Conservation (phyloP, 1,284 basidiomycete species). For the Blastosporella zonata region DNA sequence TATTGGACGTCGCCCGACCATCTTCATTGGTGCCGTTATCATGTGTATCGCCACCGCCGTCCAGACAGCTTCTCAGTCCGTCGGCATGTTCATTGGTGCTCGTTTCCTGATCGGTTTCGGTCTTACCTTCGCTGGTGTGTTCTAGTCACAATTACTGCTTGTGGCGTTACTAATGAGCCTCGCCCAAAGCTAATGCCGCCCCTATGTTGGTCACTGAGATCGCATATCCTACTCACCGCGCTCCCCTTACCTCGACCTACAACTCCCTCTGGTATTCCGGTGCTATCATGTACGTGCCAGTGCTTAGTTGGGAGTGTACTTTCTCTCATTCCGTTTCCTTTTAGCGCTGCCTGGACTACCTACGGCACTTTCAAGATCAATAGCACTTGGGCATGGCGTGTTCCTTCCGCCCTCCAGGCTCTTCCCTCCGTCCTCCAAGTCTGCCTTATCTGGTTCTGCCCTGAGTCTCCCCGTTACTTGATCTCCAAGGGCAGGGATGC, state of each 20-base stretch:
- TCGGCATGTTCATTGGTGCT: constrained; percentile 81
- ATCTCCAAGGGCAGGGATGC: constrained; percentile 61
- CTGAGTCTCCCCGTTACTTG: constrained; percentile 73
- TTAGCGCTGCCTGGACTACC: constrained; percentile 70
- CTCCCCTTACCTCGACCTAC: constrained; percentile 67
- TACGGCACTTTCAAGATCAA: constrained; percentile 69
- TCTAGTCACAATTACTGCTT: background rate
- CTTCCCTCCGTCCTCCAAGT: constrained; percentile 63
- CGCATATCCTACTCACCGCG: constrained; percentile 75
- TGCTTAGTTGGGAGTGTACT: background rate
- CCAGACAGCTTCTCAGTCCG: constrained; percentile 68
- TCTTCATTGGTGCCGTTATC: constrained; percentile 60
- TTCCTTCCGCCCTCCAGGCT: constrained; percentile 67
- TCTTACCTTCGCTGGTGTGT: constrained; percentile 61
- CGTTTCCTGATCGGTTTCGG: constrained; percentile 81
- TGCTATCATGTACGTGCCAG: constrained; percentile 54
- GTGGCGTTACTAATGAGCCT: background rate
- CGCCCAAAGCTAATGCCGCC: constrained; percentile 54
- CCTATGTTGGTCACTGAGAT: constrained; percentile 77
- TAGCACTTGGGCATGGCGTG: constrained; percentile 71
- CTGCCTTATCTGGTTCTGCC: constrained; percentile 54
- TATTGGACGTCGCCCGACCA: constrained; percentile 59
- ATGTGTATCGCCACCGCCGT: constrained; percentile 67
- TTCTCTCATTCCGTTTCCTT: background rate
- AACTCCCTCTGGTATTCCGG: constrained; percentile 83